Evolutionary conservation across 2,329 filamentous ascomycete genomes (phyloP).

Genomic region (Penicillium sp.): DNA sequence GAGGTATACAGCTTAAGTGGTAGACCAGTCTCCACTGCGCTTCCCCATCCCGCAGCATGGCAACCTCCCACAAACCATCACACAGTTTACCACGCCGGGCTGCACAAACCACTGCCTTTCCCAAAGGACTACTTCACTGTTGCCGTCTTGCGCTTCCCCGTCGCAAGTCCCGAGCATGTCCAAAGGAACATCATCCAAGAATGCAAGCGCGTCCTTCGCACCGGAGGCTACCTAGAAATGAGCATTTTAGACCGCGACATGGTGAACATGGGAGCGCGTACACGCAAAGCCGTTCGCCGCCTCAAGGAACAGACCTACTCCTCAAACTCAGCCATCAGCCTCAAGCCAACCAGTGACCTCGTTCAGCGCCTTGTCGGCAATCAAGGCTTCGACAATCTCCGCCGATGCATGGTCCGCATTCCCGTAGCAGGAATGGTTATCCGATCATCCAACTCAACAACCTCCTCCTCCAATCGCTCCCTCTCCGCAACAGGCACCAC

Average conservation of each 20-base stretch:
- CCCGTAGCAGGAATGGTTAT: conserved; percentile 48
- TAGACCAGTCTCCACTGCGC: conserved; percentile 31
- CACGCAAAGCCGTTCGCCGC: conserved; percentile 44
- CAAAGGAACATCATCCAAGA: conserved; percentile 48
- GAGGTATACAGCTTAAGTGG: conserved; percentile 46
- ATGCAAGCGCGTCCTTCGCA: conserved; percentile 49
- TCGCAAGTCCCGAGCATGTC: conserved; percentile 43
- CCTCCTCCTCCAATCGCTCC: conserved; percentile 38
- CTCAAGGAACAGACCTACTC: conserved; percentile 48
- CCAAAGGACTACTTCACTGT: conserved; percentile 48
- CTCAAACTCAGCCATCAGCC: conserved; percentile 42
- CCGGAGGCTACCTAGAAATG: conserved; percentile 50
- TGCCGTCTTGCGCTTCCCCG: conserved; percentile 47
- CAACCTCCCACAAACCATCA: conserved; percentile 44
- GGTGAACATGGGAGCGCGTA: conserved; percentile 50
- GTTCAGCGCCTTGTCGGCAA: conserved; percentile 47
- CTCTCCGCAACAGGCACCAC: conserved; percentile 27
- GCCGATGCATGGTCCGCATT: conserved; percentile 49
- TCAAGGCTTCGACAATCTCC: conserved; percentile 49
- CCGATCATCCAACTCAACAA: conserved; percentile 41
- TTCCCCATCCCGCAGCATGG: conserved; percentile 42
- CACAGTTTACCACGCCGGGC: conserved; percentile 41
- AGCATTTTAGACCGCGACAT: conserved; percentile 51
- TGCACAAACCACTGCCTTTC: conserved; percentile 46
- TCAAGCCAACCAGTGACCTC: conserved; percentile 49